Evolutionary conservation across 2,329 filamentous ascomycete species (phyloP), one percentile per base, ranked within the genome.

Genomic region (Colletotrichum limetticola): DNA sequence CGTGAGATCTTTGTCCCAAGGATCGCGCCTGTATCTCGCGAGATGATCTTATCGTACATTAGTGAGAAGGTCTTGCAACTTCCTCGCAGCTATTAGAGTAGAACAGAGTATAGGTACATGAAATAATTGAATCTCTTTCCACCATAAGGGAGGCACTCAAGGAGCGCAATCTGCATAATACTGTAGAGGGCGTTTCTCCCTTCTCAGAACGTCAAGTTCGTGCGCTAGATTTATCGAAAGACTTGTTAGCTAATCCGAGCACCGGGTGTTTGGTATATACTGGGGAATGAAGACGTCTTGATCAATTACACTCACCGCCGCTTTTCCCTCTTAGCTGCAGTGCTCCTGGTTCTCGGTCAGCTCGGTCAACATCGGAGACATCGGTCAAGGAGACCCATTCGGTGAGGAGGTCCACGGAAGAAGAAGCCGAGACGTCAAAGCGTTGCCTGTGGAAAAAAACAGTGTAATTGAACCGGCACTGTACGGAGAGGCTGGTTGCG

Each of bases 21-120:
- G 11, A 90, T 93, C 65, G 90, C 91, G 11, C 91, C 91, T 0
- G 87, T 93, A 0, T 91, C 89, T 69, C 81, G 91, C 75, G 93
- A 94, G 83, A 94, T 94, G 93, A 93, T 94, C 65, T 83, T 93
- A 84, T 94, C 94, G 76, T 94, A 91, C 79, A 88, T 94, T 14
- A 86, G 88, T 3, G 92, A 94, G 79, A 93, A 90, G 82, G 92
- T 90, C 0, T 80, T 94, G n/a, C 83, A 86, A 4, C 77, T 94
- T 30, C 93, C 92, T 1, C 85, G 90, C 71, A 94, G 91, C 77
- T 95, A 94, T 75, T 94, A 75, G 59, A 46, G 32, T 35, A 35
- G 11, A 35, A 5, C 32, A 35, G 3, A 12, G 32, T 35, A 35
- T 35, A 35, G 12, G 0, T 35, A 35, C 32, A 35, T 12, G 32